Percentiles rank a stretch among this genome's conserved stretches.
These are phyloP conservation scores for Lunularia cruciata DNA, from an alignment of 225 moss, liverwort and hornwort genomes.

Conservation along the genomic window DNA sequence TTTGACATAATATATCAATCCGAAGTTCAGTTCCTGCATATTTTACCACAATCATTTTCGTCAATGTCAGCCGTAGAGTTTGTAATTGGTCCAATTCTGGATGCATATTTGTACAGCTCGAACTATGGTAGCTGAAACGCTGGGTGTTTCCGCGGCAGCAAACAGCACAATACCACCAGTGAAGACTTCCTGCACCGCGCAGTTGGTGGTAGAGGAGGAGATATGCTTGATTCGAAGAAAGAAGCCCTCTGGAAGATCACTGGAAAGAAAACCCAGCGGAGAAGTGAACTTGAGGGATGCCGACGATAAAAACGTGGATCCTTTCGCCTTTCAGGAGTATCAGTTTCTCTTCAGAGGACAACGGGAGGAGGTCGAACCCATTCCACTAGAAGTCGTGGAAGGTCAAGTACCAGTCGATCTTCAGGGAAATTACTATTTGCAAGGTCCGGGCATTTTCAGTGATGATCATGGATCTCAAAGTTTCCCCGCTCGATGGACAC, in stretches of 20 bases:
- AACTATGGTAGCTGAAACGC: too few relatives aligned
- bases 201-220: background rate
- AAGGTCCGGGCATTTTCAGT: conserved; percentile 36
- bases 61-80: too few relatives aligned
- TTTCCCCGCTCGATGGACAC: conserved; percentile 44
- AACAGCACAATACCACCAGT: background rate
- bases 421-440: conserved; percentile 35
- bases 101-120: too few relatives aligned
- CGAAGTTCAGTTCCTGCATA: too few relatives aligned
- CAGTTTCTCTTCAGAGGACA: conserved; percentile 42
- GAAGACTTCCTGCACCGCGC: conserved; percentile 7
- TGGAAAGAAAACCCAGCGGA: background rate
- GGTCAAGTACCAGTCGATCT: conserved; percentile 33
- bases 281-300: background rate
- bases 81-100: too few relatives aligned
- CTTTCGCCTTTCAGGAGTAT: conserved; percentile 42
- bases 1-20: too few relatives aligned
- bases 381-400: conserved; percentile 32
- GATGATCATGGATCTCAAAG: conserved; percentile 45
- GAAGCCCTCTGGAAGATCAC: background rate
- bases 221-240: background rate
- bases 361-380: conserved; percentile 35
- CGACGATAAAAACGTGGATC: background rate
- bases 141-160: too few relatives aligned
- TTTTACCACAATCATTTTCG: too few relatives aligned